A percentile compares a stretch with the other conserved stretches of the same genome.
Evolutionary conservation across 768 basidiomycete species (phyloP).

Genomic region (Lactifluus subvellereus): DNA sequence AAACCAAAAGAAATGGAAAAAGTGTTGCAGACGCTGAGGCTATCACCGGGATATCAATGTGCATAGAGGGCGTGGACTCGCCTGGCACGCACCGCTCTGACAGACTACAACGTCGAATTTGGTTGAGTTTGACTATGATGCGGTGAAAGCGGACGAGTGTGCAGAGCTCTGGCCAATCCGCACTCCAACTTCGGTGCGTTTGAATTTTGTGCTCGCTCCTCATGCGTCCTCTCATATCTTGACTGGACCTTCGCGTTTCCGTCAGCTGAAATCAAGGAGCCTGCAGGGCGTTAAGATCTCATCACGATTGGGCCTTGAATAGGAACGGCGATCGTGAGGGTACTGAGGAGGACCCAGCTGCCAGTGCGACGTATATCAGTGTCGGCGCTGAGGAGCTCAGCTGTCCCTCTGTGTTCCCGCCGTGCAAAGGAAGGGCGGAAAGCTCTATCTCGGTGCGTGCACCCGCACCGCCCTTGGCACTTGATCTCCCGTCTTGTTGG

Average conservation of each 20-base stretch:
- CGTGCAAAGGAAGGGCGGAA: constrained; percentile 20
- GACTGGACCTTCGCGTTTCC: not conserved
- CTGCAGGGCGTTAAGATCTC: constrained; percentile 6
- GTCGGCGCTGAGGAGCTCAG: constrained; percentile 21
- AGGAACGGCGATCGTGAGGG: not conserved
- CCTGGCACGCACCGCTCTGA: not conserved
- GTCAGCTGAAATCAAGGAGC: constrained; percentile 14
- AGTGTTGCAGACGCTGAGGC: not conserved
- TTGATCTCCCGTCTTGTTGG: not conserved
- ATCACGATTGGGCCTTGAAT: not conserved
- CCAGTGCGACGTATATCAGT: not conserved
- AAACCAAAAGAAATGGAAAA: not conserved
- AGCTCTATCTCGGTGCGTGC: constrained; percentile 20
- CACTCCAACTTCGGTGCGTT: constrained; percentile 15
- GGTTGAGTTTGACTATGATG: constrained; percentile 24
- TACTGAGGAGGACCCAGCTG: not conserved
- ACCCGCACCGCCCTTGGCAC: not conserved
- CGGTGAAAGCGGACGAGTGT: constrained; percentile 17
- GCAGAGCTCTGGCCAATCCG: constrained; percentile 25
- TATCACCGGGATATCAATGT: not conserved
- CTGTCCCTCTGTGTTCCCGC: constrained; percentile 18
- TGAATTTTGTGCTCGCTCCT: not conserved
- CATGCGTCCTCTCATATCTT: not conserved
- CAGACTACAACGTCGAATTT: constrained; percentile 16
- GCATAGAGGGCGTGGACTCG: not conserved